Percentiles rank a stretch among this genome's conserved stretches.
Conservation (phyloP, 2,329 filamentous ascomycete species). For the Colletotrichum liriopes region DNA sequence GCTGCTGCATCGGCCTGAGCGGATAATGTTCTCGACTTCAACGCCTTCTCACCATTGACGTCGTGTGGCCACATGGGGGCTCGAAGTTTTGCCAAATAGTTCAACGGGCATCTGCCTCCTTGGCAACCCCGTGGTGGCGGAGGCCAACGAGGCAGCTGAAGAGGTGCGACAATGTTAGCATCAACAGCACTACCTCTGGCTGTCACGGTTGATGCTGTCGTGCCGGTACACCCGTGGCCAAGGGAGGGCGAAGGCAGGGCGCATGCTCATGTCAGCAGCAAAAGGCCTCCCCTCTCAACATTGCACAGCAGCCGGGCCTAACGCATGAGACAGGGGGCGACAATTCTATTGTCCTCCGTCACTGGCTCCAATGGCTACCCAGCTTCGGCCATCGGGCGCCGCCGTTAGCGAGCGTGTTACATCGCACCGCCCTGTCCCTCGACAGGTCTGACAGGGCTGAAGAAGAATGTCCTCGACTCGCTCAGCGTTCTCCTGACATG, state of each 20-base stretch:
- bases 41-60: not conserved
- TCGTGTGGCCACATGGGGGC: not conserved
- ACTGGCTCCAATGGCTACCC: not conserved
- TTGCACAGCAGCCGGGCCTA: slow-evolving; percentile 11
- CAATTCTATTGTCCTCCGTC: not conserved
- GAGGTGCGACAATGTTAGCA: slow-evolving; percentile 13
- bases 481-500: not conserved
- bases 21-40: not conserved
- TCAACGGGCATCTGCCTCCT: not conserved
- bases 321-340: not conserved
- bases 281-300: slow-evolving; percentile 11
- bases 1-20: no score
- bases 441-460: slow-evolving; percentile 28
- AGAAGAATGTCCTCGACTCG: not conserved
- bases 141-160: not conserved
- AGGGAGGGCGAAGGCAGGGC: not conserved
- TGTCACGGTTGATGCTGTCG: slow-evolving; percentile 21
- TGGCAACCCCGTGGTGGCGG: not conserved
- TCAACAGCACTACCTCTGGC: slow-evolving; percentile 22
- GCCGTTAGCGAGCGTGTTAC: slow-evolving; percentile 15
- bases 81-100: not conserved
- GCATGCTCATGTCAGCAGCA: slow-evolving; percentile 30
- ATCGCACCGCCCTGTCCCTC: slow-evolving; percentile 6
- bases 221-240: slow-evolving; percentile 25
- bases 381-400: not conserved